These are phyloP conservation scores for Crithidia sp. DNA, from an alignment of 208 protist genomes.

Conservation along the genomic window DNA sequence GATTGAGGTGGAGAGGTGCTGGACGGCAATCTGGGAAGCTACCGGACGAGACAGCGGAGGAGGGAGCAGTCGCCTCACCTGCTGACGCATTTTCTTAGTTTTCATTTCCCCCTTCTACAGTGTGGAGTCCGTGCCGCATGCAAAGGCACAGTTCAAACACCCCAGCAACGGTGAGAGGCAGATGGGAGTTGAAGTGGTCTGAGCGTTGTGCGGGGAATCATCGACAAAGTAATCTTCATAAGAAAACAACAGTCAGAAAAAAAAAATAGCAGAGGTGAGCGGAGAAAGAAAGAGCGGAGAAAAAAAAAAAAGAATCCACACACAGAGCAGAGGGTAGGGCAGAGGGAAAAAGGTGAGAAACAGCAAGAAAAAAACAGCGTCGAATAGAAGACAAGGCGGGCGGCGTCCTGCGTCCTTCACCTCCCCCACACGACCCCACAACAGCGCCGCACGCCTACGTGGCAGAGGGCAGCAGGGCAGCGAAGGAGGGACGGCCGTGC, in stretches of 20 bases:
- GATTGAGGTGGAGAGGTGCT: too few species aligned
- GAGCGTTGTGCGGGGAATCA: background rate
- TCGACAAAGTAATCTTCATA: background rate
- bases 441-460: background rate
- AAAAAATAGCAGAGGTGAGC: background rate
- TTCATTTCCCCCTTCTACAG: too few species aligned
- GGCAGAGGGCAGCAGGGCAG: conserved; percentile 27
- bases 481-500: conserved; percentile 73
- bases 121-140: too few species aligned
- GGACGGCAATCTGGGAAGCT: too few species aligned
- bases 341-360: background rate
- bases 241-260: background rate
- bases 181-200: too few species aligned
- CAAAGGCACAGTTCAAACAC: too few species aligned
- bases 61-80: too few species aligned
- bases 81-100: too few species aligned
- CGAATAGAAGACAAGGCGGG: background rate
- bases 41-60: too few species aligned
- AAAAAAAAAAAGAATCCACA: background rate
- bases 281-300: background rate
- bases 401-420: too few species aligned
- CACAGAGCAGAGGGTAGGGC: background rate
- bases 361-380: background rate
- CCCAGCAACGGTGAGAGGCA: too few species aligned
- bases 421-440: background rate